Evolutionary conservation across 2,329 filamentous ascomycete genomes (phyloP).

Genomic region (Colletotrichum horii): DNA sequence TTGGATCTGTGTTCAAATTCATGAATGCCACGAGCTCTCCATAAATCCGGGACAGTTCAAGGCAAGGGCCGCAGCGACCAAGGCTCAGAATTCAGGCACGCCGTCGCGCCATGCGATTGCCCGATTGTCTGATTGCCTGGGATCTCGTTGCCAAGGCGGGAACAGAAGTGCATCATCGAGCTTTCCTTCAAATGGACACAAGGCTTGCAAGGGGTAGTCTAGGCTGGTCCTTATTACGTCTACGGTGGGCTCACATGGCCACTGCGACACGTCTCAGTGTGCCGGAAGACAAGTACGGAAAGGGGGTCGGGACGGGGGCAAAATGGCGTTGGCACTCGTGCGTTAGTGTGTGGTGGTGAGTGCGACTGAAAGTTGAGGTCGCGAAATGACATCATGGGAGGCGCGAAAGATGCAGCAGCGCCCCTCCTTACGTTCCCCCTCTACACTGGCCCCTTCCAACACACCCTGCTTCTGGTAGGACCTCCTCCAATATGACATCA

Average conservation of each 20-base stretch:
- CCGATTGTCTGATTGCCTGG: not conserved
- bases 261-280: not conserved
- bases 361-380: not conserved
- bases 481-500: slow-evolving; percentile 19
- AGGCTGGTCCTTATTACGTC: slow-evolving; percentile 3
- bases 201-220: not conserved
- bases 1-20: not conserved
- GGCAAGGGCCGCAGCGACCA: not conserved
- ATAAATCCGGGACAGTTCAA: not conserved
- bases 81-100: not conserved
- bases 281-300: not conserved
- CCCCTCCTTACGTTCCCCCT: slow-evolving; percentile 4
- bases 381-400: slow-evolving; percentile 17
- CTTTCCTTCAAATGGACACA: not conserved
- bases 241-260: slow-evolving; percentile 16
- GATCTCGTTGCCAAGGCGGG: not conserved
- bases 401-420: not conserved
- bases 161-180: not conserved
- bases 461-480: not conserved
- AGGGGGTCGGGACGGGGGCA: not conserved
- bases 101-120: not conserved
- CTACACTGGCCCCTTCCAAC: not conserved
- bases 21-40: not conserved
- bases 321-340: not conserved
- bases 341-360: not conserved